These are phyloP conservation scores for Talaromyces liani DNA, from an alignment of 495 filamentous ascomycete species.

Conservation along the genomic window DNA sequence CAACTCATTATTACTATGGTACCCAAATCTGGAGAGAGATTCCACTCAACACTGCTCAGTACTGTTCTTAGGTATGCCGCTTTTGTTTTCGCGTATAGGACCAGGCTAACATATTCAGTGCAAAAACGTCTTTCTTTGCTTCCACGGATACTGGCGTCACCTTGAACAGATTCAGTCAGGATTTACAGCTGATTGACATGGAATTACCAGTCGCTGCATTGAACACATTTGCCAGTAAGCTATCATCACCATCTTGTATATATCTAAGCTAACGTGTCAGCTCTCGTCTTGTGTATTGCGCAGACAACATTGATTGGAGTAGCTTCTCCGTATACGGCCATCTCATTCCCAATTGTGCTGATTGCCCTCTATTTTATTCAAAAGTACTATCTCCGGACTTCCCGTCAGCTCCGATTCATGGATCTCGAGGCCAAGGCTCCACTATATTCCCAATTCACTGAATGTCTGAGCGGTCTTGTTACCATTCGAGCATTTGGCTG, in stretches of 20 bases:
- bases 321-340: slow-evolving; percentile 40
- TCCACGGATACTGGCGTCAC: slow-evolving; percentile 38
- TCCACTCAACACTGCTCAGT: slow-evolving; percentile 40
- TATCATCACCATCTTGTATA: not conserved
- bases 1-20: slow-evolving; percentile 48
- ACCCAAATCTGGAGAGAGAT: slow-evolving; percentile 40
- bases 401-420: slow-evolving; percentile 50
- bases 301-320: slow-evolving; percentile 45
- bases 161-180: slow-evolving; percentile 52
- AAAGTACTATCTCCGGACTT: slow-evolving; percentile 56
- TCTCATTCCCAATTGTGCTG: slow-evolving; percentile 42
- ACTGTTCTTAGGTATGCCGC: slow-evolving; percentile 35
- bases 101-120: slow-evolving; percentile 13
- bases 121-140: slow-evolving; percentile 41
- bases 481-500: slow-evolving; percentile 70
- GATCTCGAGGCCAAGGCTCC: slow-evolving; percentile 52
- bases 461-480: slow-evolving; percentile 54
- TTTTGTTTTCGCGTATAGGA: not conserved
- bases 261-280: slow-evolving; percentile 5
- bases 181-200: slow-evolving; percentile 54
- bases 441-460: slow-evolving; percentile 66
- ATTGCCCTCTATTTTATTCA: slow-evolving; percentile 47
- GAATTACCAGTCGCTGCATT: slow-evolving; percentile 41
- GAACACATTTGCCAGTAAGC: slow-evolving; percentile 37
- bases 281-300: slow-evolving; percentile 37